These are phyloP conservation scores for Tephrocybe sp. DNA, from an alignment of 768 basidiomycete genomes.

Conservation along the genomic window DNA sequence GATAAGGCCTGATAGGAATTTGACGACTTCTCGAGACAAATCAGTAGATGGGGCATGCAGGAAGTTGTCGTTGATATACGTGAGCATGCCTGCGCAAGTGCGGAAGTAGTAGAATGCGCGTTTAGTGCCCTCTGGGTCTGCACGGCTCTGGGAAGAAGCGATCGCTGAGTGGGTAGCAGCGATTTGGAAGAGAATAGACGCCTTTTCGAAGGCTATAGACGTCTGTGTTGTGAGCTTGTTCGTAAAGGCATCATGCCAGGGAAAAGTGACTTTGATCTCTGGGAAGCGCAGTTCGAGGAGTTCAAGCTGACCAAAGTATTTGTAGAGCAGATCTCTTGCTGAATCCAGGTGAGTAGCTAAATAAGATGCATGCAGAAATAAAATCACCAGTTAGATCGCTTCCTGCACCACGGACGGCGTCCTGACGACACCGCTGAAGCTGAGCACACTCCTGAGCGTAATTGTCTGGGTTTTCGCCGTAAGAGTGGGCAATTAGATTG, in stretches of 20 bases:
- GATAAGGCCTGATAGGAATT: conserved; percentile 85
- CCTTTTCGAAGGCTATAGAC: conserved; percentile 97
- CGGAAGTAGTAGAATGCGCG: conserved; percentile 91
- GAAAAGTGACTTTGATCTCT: conserved; percentile 93
- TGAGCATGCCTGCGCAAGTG: conserved; percentile 92
- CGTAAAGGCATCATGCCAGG: conserved; percentile 97
- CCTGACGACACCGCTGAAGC: conserved; percentile 90
- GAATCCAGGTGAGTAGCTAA: conserved; percentile 6
- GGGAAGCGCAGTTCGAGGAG: conserved; percentile 95
- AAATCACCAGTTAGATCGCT: conserved; percentile 87
- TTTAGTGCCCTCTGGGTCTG: conserved; percentile 90
- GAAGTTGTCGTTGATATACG: conserved; percentile 99
- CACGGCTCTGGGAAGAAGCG: conserved; percentile 79
- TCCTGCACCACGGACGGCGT: conserved; percentile 94
- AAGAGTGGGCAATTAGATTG: conserved; percentile 83
- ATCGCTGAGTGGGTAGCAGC: conserved; percentile 92
- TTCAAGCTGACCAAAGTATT: conserved; percentile 99
- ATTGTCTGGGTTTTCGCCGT: conserved; percentile 89
- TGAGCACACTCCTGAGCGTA: conserved; percentile 82
- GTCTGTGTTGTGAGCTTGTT: conserved; percentile 91
- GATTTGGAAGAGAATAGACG: conserved; percentile 95
- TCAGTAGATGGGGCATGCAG: conserved; percentile 96
- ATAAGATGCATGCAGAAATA: not conserved
- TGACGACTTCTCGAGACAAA: conserved; percentile 90
- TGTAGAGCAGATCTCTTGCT: conserved; percentile 95